Base-by-base conservation (phyloP, 768 basidiomycete genomes). In the Leccinum variicolor region DNA sequence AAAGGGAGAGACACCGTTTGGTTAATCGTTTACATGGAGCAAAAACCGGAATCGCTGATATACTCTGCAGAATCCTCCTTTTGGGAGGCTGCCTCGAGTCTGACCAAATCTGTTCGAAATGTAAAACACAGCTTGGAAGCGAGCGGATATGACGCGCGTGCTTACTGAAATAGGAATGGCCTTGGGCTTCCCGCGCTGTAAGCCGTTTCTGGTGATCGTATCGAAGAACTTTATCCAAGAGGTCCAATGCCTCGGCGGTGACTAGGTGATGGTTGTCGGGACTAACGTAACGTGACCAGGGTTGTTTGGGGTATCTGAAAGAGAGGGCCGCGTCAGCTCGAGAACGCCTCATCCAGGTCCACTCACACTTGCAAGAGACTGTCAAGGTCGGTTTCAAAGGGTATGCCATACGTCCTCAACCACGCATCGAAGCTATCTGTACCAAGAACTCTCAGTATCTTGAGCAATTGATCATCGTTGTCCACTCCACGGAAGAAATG, bases 401-500 rank as follows among this genome's bases (percentile, higher is more conserved):
- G 84, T 64, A 89, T 86, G 57, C 82, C 77, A 65, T 87, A 86
- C 60, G 75, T 74, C 64, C 79, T 77, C 64, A 85, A 68, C 68
- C 87, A 89, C 14, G 71, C 65, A 66, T 85, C 85, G 13, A 89
- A 80, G 64, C 79, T 78, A 57, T 86, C 86, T 0, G 87, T 88
- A 8, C 87, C 87, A 51, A 89, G 76, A 13, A 84, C 81, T 66
- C 83, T 84, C 64, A 85, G 73, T 52, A 89, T 88, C 70, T 82
- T 86, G 57, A 87, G 80, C 50, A 89, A 73, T 66, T 89, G 87
- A 66, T 89, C 87, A 60, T 86, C 81, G 63, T 89, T 89, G 69
- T 89, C 87, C 19, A 81, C 80, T 13, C 87, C 87, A 61, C 85
- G 84, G 74, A 89, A 89, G 71, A 89, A 87, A 62, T 86, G 87